A percentile compares a stretch with the other conserved stretches of the same genome.
These are phyloP conservation scores for Colletotrichum sublineola DNA, from an alignment of 2,329 filamentous ascomycete genomes.

Conservation along the genomic window DNA sequence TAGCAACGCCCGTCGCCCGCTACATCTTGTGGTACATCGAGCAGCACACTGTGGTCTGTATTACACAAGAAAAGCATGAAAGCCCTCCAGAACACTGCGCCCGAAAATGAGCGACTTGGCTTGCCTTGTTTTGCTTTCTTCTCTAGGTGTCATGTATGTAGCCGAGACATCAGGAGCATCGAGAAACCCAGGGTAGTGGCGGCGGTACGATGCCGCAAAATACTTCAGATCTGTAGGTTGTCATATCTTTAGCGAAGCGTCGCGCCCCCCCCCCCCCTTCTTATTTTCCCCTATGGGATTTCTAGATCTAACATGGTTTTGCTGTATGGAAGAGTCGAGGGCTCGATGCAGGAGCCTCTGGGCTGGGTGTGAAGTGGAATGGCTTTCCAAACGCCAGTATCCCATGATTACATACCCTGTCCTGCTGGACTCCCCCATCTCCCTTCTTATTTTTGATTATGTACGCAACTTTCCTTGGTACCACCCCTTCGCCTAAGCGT, in stretches of 20 bases:
- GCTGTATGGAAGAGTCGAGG: background rate
- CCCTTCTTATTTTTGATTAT: background rate
- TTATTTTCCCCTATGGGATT: background rate
- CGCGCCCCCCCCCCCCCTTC: too few species aligned
- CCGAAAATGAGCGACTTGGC: background rate
- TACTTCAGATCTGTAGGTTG: background rate
- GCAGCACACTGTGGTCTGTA: background rate
- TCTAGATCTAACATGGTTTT: background rate
- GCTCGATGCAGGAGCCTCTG: background rate
- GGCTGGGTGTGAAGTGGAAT: background rate
- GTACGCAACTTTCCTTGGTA: conserved; percentile 41
- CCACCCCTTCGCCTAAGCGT: background rate
- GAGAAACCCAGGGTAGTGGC: background rate
- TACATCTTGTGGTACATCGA: conserved; percentile 16
- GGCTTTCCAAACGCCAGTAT: background rate
- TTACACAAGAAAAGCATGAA: background rate
- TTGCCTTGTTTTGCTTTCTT: background rate
- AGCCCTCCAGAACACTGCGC: background rate
- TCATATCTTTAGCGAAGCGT: background rate
- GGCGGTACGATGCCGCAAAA: background rate
- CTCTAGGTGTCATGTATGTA: background rate
- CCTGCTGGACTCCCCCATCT: background rate
- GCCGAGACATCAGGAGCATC: background rate
- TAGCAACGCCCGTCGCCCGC: conserved; percentile 1
- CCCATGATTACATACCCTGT: background rate